A percentile compares a stretch with the other conserved stretches of the same genome.
Evolutionary conservation across 495 filamentous ascomycete species (phyloP).

Genomic region (Aspergillus sclerotiicarbonarius): DNA sequence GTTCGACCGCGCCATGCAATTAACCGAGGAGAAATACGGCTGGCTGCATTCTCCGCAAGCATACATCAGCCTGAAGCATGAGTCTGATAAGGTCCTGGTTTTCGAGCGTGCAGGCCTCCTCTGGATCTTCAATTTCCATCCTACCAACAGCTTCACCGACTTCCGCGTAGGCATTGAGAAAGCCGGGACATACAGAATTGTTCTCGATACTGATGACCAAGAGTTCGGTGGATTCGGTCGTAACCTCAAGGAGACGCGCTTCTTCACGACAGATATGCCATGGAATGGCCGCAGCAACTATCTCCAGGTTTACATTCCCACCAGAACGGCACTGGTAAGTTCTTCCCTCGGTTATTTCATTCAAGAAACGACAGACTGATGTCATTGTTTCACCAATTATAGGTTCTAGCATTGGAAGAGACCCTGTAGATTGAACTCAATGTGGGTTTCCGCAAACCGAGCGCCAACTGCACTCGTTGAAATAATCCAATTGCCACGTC

Average conservation of each 20-base stretch:
- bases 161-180: conserved; percentile 87
- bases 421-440: conserved; percentile 31
- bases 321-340: conserved; percentile 80
- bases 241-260: conserved; percentile 72
- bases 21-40: conserved; percentile 80
- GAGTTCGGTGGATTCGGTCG: conserved; percentile 78
- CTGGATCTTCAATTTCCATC: conserved; percentile 97
- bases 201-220: conserved; percentile 76
- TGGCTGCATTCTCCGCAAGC: conserved; percentile 89
- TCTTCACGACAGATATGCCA: conserved; percentile 82
- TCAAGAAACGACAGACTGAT: conserved; percentile 6
- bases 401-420: conserved; percentile 54
- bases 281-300: conserved; percentile 92
- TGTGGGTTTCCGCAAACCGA: neutral
- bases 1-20: conserved; percentile 91
- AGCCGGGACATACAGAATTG: conserved; percentile 81
- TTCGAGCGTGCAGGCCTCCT: conserved; percentile 90
- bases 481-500: too few species aligned
- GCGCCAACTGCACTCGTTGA: neutral
- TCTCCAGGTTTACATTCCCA: conserved; percentile 87
- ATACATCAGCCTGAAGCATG: conserved; percentile 90
- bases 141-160: conserved; percentile 82
- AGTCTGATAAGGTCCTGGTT: conserved; percentile 89
- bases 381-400: conserved; percentile 8
- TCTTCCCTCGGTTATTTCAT: neutral